phyloP scores from a whole-genome alignment of 2,329 filamentous ascomycete species.

The Pseudogymnoascus sp. region DNA sequence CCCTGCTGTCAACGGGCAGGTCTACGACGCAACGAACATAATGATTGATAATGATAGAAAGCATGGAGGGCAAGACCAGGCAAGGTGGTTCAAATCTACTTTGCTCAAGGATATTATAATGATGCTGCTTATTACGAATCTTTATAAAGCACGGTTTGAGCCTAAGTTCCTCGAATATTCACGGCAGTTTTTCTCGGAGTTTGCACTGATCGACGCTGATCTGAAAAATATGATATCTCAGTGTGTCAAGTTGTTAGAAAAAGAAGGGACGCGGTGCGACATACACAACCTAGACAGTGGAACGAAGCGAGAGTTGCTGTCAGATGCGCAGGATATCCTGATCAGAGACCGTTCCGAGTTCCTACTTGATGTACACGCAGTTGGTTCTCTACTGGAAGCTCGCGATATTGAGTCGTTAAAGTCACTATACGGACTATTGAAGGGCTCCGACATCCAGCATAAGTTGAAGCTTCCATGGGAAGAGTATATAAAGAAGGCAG shows the following conservation, averaged over 20 bases:
- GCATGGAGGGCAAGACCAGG: constrained; percentile 29
- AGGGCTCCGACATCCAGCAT: constrained; percentile 62
- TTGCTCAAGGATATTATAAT: constrained; percentile 70
- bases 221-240: constrained; percentile 70
- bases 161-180: constrained; percentile 64
- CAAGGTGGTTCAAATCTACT: constrained; percentile 49
- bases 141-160: constrained; percentile 77
- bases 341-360: constrained; percentile 61
- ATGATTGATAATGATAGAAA: constrained; percentile 67
- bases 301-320: constrained; percentile 70
- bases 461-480: constrained; percentile 68
- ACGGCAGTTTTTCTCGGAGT: constrained; percentile 58
- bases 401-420: constrained; percentile 64
- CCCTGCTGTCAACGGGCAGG: constrained; percentile 27
- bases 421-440: constrained; percentile 70
- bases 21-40: constrained; percentile 32
- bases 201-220: constrained; percentile 57
- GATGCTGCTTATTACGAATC: constrained; percentile 77
- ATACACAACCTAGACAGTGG: constrained; percentile 74
- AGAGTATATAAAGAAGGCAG: constrained; percentile 69
- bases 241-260: constrained; percentile 60
- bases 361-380: constrained; percentile 57
- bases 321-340: constrained; percentile 64
- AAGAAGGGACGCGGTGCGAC: constrained; percentile 71
- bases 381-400: constrained; percentile 66